A percentile compares a stretch with the other conserved stretches of the same genome.
These are phyloP conservation scores for Sporothrix dimorphospora DNA, from an alignment of 2,329 filamentous ascomycete species.

Conservation along the genomic window DNA sequence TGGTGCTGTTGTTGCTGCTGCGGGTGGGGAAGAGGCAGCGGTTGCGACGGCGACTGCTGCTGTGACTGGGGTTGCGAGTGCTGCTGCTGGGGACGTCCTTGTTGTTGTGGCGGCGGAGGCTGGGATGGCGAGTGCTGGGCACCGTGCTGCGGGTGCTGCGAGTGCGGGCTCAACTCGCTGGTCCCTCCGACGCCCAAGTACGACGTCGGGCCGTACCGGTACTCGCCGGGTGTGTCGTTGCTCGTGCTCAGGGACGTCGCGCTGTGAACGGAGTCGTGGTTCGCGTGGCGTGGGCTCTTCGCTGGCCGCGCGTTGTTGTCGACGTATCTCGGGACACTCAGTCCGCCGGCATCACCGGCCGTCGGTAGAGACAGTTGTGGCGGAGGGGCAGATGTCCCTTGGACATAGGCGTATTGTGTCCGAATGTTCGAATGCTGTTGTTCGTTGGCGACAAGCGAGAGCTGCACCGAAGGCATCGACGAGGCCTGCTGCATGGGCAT, in stretches of 20 bases:
- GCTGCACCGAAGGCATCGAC: slow-evolving; percentile 57
- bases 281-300: slow-evolving; percentile 60
- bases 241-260: slow-evolving; percentile 50
- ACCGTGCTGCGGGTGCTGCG: slow-evolving; percentile 35
- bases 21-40: slow-evolving; percentile 30
- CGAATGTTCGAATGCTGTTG: slow-evolving; percentile 53
- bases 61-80: slow-evolving; percentile 33
- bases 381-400: slow-evolving; percentile 54
- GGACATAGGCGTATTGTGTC: slow-evolving; percentile 59
- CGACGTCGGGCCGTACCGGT: slow-evolving; percentile 57
- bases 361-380: slow-evolving; percentile 53
- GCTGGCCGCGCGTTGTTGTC: slow-evolving; percentile 58
- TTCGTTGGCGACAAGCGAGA: slow-evolving; percentile 55
- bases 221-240: slow-evolving; percentile 56
- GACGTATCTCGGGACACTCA: slow-evolving; percentile 61
- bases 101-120: slow-evolving; percentile 16
- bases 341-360: slow-evolving; percentile 45
- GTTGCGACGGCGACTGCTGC: slow-evolving; percentile 28
- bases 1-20: slow-evolving; percentile 27
- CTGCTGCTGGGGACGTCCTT: slow-evolving; percentile 23
- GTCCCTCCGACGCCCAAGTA: slow-evolving; percentile 44
- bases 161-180: slow-evolving; percentile 43
- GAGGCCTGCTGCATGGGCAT: slow-evolving; percentile 54
- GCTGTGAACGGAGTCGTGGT: slow-evolving; percentile 58
- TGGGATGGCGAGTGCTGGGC: slow-evolving; percentile 31